phyloP scores from a whole-genome alignment of 192 early-diverging fungal genomes.

The Mortierella hygrophila region DNA sequence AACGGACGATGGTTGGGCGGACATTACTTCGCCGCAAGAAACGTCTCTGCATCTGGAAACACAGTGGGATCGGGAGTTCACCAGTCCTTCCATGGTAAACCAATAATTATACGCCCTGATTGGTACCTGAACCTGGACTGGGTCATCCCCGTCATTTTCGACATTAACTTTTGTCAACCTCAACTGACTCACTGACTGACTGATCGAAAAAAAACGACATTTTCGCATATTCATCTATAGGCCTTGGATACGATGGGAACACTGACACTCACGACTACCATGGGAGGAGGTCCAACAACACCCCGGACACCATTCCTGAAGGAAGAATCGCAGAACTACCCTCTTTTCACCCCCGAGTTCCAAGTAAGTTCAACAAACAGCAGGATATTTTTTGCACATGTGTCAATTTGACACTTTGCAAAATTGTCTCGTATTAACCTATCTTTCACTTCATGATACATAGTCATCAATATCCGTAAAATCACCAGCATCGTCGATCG shows the following conservation, averaged over 20 bases:
- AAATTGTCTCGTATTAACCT: neutral
- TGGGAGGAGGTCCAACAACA: constrained; percentile 8
- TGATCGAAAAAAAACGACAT: neutral
- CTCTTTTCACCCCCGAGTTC: constrained; percentile 42
- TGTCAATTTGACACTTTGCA: neutral
- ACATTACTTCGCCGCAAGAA: constrained; percentile 52
- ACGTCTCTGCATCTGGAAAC: neutral
- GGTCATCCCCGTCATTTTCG: neutral
- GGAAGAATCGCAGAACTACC: constrained; percentile 25
- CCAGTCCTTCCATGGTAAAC: constrained; percentile 34
- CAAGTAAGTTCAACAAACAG: constrained; percentile 15
- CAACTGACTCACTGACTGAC: neutral
- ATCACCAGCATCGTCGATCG: constrained; percentile 47
- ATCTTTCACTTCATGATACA: neutral
- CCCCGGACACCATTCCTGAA: constrained; percentile 25
- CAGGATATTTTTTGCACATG: neutral
- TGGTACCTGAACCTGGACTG: neutral
- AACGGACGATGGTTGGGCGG: constrained; percentile 46
- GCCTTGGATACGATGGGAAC: constrained; percentile 23
- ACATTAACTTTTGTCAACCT: neutral
- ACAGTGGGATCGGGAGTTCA: constrained; percentile 29
- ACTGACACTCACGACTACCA: constrained; percentile 17
- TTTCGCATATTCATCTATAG: constrained; percentile 7
- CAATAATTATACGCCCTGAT: neutral
- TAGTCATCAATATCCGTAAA: constrained; percentile 32